Conservation (phyloP, 2,329 filamentous ascomycete species). For the Geoglossum cookeanum region DNA sequence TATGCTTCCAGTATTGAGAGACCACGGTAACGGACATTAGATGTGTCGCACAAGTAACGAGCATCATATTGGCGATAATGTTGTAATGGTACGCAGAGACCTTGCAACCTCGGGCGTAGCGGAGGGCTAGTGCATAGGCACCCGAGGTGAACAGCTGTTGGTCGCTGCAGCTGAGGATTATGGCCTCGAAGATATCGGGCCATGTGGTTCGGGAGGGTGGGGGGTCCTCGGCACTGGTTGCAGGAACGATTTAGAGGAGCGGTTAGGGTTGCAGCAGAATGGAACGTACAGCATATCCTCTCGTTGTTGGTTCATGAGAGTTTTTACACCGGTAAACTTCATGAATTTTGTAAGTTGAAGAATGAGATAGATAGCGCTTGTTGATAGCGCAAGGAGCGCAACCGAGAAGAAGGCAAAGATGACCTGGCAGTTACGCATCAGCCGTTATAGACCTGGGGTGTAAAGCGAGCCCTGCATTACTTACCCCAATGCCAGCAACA, state of each 20-base stretch:
- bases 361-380: neutral
- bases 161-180: neutral
- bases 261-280: neutral
- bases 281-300: neutral
- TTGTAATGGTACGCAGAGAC: slow-evolving; percentile 21
- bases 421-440: neutral
- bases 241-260: neutral
- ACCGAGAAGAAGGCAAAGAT: neutral
- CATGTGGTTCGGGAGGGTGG: neutral
- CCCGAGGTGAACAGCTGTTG: neutral
- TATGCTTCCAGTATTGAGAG: slow-evolving; percentile 19
- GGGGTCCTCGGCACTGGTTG: neutral
- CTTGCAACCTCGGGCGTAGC: neutral
- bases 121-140: neutral
- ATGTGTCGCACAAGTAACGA: slow-evolving; percentile 21
- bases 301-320: neutral
- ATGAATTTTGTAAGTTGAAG: neutral
- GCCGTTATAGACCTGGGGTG: neutral
- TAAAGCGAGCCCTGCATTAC: neutral
- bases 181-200: neutral
- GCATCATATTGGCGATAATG: slow-evolving; percentile 19
- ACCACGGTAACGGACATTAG: slow-evolving; percentile 19
- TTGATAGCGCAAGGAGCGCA: neutral
- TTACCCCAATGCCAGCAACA: neutral
- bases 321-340: neutral